Conservation (phyloP, 306 rosid genomes). For the Rubus idaeus region DNA sequence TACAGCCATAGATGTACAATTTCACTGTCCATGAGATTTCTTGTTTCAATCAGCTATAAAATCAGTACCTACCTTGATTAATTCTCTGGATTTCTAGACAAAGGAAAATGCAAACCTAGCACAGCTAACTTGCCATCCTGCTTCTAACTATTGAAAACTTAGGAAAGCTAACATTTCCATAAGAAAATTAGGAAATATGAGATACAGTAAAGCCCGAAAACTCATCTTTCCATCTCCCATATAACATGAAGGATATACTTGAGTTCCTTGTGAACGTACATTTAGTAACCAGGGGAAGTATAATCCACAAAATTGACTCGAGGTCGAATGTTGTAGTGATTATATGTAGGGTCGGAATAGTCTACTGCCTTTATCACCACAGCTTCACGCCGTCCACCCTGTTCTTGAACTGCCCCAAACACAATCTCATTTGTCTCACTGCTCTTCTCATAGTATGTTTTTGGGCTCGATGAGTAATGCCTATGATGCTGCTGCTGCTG, state of each 20-base stretch:
- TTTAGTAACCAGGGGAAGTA: constrained; percentile 47
- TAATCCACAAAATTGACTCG: constrained; percentile 63
- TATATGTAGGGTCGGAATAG: constrained; percentile 66
- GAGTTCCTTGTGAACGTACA: constrained; percentile 29
- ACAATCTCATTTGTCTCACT: constrained; percentile 88
- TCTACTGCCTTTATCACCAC: constrained; percentile 93
- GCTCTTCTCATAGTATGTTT: constrained; percentile 65
- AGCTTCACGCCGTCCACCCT: constrained; percentile 79
- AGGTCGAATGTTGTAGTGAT: constrained; percentile 69
- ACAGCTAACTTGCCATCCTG: background rate
- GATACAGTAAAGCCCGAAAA: constrained; percentile 7
- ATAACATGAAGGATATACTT: constrained; percentile 1
- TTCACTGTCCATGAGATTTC: constrained; percentile 3
- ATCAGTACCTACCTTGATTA: constrained; percentile 16
- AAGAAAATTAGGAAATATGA: constrained; percentile 5
- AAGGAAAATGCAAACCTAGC: constrained; percentile 1
- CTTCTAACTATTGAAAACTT: constrained; percentile 6
- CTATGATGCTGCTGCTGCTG: constrained; percentile 51
- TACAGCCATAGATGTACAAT: background rate
- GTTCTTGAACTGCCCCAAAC: constrained; percentile 96
- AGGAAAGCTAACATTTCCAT: constrained; percentile 11
- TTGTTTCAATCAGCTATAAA: background rate
- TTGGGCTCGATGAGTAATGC: constrained; percentile 64
- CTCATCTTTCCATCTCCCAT: constrained; percentile 10
- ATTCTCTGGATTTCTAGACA: constrained; percentile 16